These are phyloP conservation scores for Fusarium virguliforme DNA, from an alignment of 2,329 filamentous ascomycete genomes.

Conservation along the genomic window DNA sequence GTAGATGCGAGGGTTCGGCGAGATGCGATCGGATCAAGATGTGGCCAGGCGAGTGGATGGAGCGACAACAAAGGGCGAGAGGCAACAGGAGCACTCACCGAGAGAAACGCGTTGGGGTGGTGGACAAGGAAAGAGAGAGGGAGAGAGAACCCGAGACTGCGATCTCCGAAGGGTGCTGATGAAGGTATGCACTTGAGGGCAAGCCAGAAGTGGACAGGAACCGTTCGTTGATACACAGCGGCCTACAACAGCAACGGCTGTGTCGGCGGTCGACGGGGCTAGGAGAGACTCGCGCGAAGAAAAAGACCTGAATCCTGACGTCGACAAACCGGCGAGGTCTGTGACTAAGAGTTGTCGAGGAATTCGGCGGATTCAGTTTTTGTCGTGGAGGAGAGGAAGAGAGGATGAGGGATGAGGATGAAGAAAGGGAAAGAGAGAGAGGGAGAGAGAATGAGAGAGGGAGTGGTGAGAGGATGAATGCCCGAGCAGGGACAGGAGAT, in stretches of 20 bases:
- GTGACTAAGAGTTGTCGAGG: conserved; percentile 56
- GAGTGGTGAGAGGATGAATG: conserved; percentile 46
- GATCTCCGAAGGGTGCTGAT: conserved; percentile 39
- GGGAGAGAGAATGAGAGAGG: conserved; percentile 45
- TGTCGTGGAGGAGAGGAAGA: conserved; percentile 51
- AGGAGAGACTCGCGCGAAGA: conserved; percentile 53
- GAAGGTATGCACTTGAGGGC: conserved; percentile 31
- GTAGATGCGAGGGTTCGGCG: neutral
- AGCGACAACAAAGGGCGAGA: neutral
- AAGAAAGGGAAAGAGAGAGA: conserved; percentile 26
- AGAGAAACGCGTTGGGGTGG: conserved; percentile 37
- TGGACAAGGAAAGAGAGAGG: conserved; percentile 29
- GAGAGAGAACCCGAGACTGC: conserved; percentile 37
- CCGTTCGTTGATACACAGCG: conserved; percentile 41
- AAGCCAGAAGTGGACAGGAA: conserved; percentile 30
- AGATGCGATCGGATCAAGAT: conserved; percentile 1
- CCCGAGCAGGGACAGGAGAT: conserved; percentile 42
- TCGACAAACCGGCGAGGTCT: conserved; percentile 54
- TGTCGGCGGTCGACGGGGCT: conserved; percentile 49
- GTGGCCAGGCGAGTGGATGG: conserved; percentile 6
- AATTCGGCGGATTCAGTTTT: conserved; percentile 58
- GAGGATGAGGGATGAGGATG: conserved; percentile 44
- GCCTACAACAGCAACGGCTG: conserved; percentile 51
- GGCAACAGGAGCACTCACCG: conserved; percentile 39
- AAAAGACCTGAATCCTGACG: conserved; percentile 53